A percentile compares a stretch with the other conserved stretches of the same genome.
Conservation (phyloP, 2,329 filamentous ascomycete genomes). For the Xylaria sp. region DNA sequence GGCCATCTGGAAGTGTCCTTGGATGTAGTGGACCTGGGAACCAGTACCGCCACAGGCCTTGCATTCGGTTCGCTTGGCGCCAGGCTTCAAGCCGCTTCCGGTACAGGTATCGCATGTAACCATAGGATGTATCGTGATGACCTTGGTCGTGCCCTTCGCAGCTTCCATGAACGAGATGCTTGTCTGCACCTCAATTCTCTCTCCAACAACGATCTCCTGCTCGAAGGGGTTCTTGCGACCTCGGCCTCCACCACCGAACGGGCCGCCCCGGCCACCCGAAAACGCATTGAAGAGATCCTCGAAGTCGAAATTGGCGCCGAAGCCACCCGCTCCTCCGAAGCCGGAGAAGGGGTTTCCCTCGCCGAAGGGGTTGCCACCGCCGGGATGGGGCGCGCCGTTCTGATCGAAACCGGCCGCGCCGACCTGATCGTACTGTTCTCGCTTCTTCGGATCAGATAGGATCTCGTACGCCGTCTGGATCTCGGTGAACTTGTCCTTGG, state of each 20-base stretch:
- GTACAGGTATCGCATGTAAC: slow-evolving; percentile 75
- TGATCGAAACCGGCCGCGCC: slow-evolving; percentile 85
- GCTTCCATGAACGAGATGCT: slow-evolving; percentile 95
- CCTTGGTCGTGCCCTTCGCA: slow-evolving; percentile 82
- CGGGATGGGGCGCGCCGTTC: slow-evolving; percentile 52
- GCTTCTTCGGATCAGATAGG: slow-evolving; percentile 87
- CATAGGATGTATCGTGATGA: slow-evolving; percentile 79
- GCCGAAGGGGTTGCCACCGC: slow-evolving; percentile 53
- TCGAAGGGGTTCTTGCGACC: slow-evolving; percentile 63
- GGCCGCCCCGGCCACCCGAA: slow-evolving; percentile 47
- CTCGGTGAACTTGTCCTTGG: slow-evolving; percentile 91
- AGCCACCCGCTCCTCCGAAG: slow-evolving; percentile 62
- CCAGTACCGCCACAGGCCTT: slow-evolving; percentile 80
- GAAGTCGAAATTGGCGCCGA: slow-evolving; percentile 83
- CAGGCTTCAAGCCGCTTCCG: slow-evolving; percentile 79
- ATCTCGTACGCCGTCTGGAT: slow-evolving; percentile 93
- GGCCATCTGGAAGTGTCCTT: slow-evolving; percentile 93
- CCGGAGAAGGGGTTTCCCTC: slow-evolving; percentile 53
- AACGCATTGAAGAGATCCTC: slow-evolving; percentile 94
- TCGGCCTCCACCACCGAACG: slow-evolving; percentile 53
- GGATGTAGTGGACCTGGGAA: slow-evolving; percentile 79
- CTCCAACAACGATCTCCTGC: slow-evolving; percentile 79
- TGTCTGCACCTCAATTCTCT: slow-evolving; percentile 91
- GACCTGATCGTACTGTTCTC: slow-evolving; percentile 84
- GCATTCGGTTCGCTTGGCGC: slow-evolving; percentile 67